Evolutionary conservation across 1,284 basidiomycete species (phyloP), one percentile per base, ranked within the genome.

Genomic region (Fomitopsis schrenkii): DNA sequence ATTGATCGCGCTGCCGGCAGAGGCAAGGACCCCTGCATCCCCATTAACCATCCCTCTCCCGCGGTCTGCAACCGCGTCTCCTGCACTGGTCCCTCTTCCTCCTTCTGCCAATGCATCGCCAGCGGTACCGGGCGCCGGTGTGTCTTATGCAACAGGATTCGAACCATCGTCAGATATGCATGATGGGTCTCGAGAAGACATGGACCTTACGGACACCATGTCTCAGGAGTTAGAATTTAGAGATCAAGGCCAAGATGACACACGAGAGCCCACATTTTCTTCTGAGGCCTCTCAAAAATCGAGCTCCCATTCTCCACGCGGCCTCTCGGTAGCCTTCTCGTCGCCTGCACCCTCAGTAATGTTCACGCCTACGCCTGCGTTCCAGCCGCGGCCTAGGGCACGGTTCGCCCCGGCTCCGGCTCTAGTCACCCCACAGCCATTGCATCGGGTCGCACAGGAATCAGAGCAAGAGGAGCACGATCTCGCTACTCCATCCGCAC

Each of bases 291-390:
- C 58, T 44, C 59, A 61, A 12, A 59, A 35, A 15, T 56, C 8
- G 59, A 61, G 7, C 62, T 56, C 15, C 63, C 66, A 65, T 3
- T 73, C 74, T 3, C 72, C 70, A 0, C 64, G 66, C 2, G 63
- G 76, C 2, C 74, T 77, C 44, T 85, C 85, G 5, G 62, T 78
- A 1, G 77, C 81, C 4, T 81, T 71, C 57, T 74, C 72, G 1
- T 76, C 76, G 15, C 74, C 76, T 1, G 69, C 62, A 6, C 69
- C 67, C 33, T 73, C 76, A 6, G 67, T 67, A 6, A 63, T 72
- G 57, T 72, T 85, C 62, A 91, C 88, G 0, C 88, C 87, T 3
- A 88, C 86, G 0, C 87, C 86, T 28, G 82, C 83, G 2, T 82
- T 84, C 64, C 81, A 74, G 40, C 75, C 84, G 45, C 83, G 86